phyloP scores from a whole-genome alignment of 2,329 filamentous ascomycete genomes.

The Tolypocladium ophioglossoides region DNA sequence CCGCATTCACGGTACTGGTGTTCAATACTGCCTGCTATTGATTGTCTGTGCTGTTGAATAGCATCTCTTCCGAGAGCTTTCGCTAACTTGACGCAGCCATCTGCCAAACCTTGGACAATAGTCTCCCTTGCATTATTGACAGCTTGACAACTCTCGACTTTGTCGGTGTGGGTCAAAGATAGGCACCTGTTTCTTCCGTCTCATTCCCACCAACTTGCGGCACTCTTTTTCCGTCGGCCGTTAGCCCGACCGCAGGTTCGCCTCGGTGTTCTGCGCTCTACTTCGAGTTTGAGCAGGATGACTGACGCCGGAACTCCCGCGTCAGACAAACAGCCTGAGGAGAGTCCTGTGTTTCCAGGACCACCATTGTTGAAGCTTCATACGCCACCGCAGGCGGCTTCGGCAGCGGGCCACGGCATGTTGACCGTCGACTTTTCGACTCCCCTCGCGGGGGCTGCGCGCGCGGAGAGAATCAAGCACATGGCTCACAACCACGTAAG shows the following conservation, averaged over 20 bases:
- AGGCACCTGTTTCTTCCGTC: not conserved
- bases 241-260: not conserved
- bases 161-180: not conserved
- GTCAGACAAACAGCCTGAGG: not conserved
- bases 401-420: conserved; percentile 12
- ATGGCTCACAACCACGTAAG: conserved; percentile 28
- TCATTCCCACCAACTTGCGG: not conserved
- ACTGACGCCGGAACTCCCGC: not conserved
- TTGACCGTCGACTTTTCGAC: conserved; percentile 28
- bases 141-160: not conserved
- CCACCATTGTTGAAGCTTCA: not conserved
- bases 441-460: conserved; percentile 24
- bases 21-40: not conserved
- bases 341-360: not conserved
- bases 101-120: not conserved
- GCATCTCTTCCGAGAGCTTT: not conserved
- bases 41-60: too few relatives aligned
- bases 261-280: not conserved
- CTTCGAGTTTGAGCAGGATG: not conserved
- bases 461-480: conserved; percentile 24
- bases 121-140: not conserved
- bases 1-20: too few relatives aligned
- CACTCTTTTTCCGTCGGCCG: not conserved
- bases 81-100: not conserved
- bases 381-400: not conserved